Base-by-base conservation (phyloP, 176 grass and related monocot genomes). In the Stipa capillata region DNA sequence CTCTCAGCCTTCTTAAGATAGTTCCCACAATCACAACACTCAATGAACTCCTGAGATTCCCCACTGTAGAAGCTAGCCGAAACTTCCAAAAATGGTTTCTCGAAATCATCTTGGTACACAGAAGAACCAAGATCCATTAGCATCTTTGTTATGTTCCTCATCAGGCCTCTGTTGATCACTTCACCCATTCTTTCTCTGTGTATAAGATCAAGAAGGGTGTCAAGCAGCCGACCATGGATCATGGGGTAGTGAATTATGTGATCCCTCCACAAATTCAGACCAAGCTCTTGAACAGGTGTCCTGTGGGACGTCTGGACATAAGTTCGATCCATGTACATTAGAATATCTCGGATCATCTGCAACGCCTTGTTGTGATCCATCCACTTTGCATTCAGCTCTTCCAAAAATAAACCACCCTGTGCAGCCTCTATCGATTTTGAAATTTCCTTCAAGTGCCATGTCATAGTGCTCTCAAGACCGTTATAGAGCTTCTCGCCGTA, bases 301-400 rank as follows among this genome's bases (percentile, higher is more conserved):
- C 90, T 97, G 36, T 84, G 89, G 32, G 64, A 76, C 29, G 55
- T 43, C 0, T 84, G 86, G 33, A 94, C 87, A 85, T 94, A 97
- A 50, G 84, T 94, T 40, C 94, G 83, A 48, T 94, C 94, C 94
- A 97, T 97, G 91, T 97, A 97, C 94, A 97, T 97, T 51, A 97
- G 82, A 83, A 97, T 91, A 52, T 97, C 94, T 6, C 94, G 77
- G 34, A 97, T 97, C 94, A 97, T 97, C 61, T 94, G 94, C 76
- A 97, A 41, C 0, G 94, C 83, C 66, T 97, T 97, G 84, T 97
- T 97, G 84, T 97, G 94, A 49, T 97, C 94, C 58, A 86, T 90
- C 94, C 94, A 97, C 66, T 97, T 97, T 23, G 74, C 32, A 4
- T 94, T 85, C 52, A 97, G 84, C 52, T 97, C 91, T 71, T 94